Evolutionary conservation across 106 monocot genomes (phyloP), one percentile per base, ranked within the genome.

Genomic region (Allium fistulosum): DNA sequence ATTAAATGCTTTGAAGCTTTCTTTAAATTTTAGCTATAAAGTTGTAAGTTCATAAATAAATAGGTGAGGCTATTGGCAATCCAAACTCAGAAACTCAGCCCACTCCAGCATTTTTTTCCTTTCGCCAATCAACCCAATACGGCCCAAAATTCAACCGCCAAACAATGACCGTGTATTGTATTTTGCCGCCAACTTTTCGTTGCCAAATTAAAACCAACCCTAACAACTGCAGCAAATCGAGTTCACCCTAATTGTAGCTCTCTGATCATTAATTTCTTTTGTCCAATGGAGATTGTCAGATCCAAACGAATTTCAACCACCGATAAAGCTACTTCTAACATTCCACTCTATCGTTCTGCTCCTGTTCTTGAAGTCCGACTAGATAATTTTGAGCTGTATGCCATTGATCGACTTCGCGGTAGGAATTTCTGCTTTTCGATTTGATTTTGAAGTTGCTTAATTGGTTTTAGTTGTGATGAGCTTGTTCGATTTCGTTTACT

Each of bases 401-500:
- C 88, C 69, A 79, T 92, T 66, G 97, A 99, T 76, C 89, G 92
- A 58, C 92, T 99, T 68, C 81, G 82, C 52, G 97, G 92, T 26
- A 11, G 12, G 52, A 7, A 11, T 45, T 69, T 69, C 57, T 16
- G 18, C 51, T 11, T 55, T 37, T 58, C 49, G n/a, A 26, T 64
- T 12, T 57, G 51, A 48, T 14, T 56, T 48, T n/a, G 49, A 57
- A 69, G 16, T 37, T 37, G 37, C 37, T 37, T 37, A 37, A 37
- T 37, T 37, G 4, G 37, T 37, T 37, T 37, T 37, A 4, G 37
- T 37, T 37, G 37, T 37, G 37, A 37, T 37, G 37, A 37, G 37
- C 37, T 37, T 37, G 2, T 37, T 46, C 8, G 26, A 10, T 14
- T 27, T 53, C 26, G 52, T 8, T 26, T 7, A 58, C 11, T 16